phyloP scores from a whole-genome alignment of 2,329 filamentous ascomycete species.

The Fulvia fulva region DNA sequence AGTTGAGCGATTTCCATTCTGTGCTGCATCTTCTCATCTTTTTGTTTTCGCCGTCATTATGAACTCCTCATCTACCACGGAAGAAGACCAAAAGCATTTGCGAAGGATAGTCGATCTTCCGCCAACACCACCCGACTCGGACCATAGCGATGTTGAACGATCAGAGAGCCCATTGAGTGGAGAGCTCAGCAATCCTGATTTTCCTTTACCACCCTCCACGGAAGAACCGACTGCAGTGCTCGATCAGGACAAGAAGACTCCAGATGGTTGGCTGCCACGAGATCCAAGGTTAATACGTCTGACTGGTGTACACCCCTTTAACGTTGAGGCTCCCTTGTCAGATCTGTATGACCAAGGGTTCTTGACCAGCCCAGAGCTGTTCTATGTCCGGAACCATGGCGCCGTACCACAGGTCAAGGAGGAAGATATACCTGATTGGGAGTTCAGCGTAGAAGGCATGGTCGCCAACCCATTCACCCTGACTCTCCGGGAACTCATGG shows the following conservation, averaged over 20 bases:
- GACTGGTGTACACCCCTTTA: slow-evolving; percentile 87
- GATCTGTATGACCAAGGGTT: slow-evolving; percentile 78
- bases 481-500: slow-evolving; percentile 67
- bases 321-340: slow-evolving; percentile 78
- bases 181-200: slow-evolving; percentile 50
- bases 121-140: slow-evolving; percentile 38
- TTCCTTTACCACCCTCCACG: slow-evolving; percentile 67
- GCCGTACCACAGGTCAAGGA: slow-evolving; percentile 72
- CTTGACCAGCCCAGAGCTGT: slow-evolving; percentile 78
- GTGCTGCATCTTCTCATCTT: not conserved
- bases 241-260: slow-evolving; percentile 74
- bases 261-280: slow-evolving; percentile 74
- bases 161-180: slow-evolving; percentile 45
- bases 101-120: slow-evolving; percentile 27
- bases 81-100: slow-evolving; percentile 23
- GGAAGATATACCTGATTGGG: slow-evolving; percentile 70
- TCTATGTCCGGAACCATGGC: slow-evolving; percentile 91
- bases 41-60: slow-evolving; percentile 7
- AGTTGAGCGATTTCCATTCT: not conserved
- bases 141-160: slow-evolving; percentile 32
- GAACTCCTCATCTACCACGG: slow-evolving; percentile 5
- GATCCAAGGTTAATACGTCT: slow-evolving; percentile 79
- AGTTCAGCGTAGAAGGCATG: slow-evolving; percentile 79
- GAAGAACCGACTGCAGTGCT: slow-evolving; percentile 58
- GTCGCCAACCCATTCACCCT: slow-evolving; percentile 73